Evolutionary conservation across 306 rosid genomes (phyloP), one percentile per base, ranked within the genome.

Genomic region (Arachis stenosperma): DNA sequence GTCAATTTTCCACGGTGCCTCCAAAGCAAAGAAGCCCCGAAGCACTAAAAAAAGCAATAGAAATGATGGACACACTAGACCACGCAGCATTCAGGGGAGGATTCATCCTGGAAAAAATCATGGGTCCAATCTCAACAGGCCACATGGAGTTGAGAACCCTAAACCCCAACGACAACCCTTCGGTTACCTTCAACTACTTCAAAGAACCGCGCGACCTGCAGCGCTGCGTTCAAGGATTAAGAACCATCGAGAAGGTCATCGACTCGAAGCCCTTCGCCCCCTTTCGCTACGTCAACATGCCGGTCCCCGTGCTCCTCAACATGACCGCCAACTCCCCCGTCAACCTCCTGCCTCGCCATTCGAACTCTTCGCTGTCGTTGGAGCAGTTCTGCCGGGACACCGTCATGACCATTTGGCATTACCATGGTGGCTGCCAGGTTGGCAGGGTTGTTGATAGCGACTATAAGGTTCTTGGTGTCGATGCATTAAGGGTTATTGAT

Each of bases 351-450:
- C 97, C 97, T 0, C 81, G 51, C 30, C 92, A 91, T 70, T 47
- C 46, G 12, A 91, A 91, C 30, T 0, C 82, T 0, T 75, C 93
- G 0, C 60, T 56, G 53, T 92, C 97, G n/a, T 15, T 81, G 79
- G 89, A 89, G 67, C 93, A 92, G 69, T 92, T 22, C 42, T 92
- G 97, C 27, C 83, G 17, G 61, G 97, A 92, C 81, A 89, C 90
- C 0, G 97, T 92, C 50, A 88, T 88, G 93, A 89, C 93, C 50
- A 92, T 92, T 5, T 92, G 96, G 93, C 97, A 92, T 69, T 92
- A 92, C 73, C 97, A 92, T 66, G 97, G 97, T 9, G 97, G 97
- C 0, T 88, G 97, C 79, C 93, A 89, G 46, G 82, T 88, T 7
- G 92, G 92, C 10, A 79, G 62, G 36, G 97, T 92, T 2, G 89